These are phyloP conservation scores for Septoria petroselini DNA, from an alignment of 2,329 filamentous ascomycete species.

Conservation along the genomic window DNA sequence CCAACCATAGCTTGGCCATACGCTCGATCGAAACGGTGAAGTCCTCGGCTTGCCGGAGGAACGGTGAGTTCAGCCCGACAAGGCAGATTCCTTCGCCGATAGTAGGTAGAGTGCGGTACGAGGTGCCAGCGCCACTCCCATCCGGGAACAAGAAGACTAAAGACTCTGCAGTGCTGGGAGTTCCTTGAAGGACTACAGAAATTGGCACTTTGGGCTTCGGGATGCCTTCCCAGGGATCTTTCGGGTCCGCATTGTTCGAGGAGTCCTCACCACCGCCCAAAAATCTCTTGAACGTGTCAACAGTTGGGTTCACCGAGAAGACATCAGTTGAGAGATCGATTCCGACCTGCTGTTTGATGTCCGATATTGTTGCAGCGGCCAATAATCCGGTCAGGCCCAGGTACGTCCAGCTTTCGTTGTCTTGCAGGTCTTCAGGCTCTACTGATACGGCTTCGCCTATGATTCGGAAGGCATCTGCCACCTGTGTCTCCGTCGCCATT, in stretches of 20 bases:
- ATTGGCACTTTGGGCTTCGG: slow-evolving; percentile 36
- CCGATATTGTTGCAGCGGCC: slow-evolving; percentile 31
- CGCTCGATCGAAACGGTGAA: slow-evolving; percentile 34
- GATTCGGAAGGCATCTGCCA: slow-evolving; percentile 28
- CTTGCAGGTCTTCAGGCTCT: slow-evolving; percentile 32
- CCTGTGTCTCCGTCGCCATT: slow-evolving; percentile 24
- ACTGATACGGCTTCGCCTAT: slow-evolving; percentile 33
- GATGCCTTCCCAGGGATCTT: slow-evolving; percentile 34
- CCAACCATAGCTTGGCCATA: slow-evolving; percentile 31
- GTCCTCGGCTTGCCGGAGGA: slow-evolving; percentile 31
- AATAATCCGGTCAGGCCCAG: slow-evolving; percentile 32
- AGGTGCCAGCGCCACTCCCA: slow-evolving; percentile 47
- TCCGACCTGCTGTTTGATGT: slow-evolving; percentile 28
- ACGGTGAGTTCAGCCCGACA: slow-evolving; percentile 40
- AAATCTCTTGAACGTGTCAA: slow-evolving; percentile 29
- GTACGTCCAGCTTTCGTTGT: slow-evolving; percentile 36
- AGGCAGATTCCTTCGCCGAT: slow-evolving; percentile 50
- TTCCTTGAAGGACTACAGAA: slow-evolving; percentile 29
- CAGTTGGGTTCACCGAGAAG: slow-evolving; percentile 30
- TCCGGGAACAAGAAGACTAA: slow-evolving; percentile 44
- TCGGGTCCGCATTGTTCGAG: slow-evolving; percentile 18
- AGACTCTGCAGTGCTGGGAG: slow-evolving; percentile 20
- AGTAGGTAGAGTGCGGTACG: slow-evolving; percentile 41
- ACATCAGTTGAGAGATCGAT: slow-evolving; percentile 26
- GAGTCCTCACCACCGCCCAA: slow-evolving; percentile 14